Percentiles rank a stretch among this genome's conserved stretches.
Conservation (phyloP, 495 filamentous ascomycete species). For the Penicillium coffeae region DNA sequence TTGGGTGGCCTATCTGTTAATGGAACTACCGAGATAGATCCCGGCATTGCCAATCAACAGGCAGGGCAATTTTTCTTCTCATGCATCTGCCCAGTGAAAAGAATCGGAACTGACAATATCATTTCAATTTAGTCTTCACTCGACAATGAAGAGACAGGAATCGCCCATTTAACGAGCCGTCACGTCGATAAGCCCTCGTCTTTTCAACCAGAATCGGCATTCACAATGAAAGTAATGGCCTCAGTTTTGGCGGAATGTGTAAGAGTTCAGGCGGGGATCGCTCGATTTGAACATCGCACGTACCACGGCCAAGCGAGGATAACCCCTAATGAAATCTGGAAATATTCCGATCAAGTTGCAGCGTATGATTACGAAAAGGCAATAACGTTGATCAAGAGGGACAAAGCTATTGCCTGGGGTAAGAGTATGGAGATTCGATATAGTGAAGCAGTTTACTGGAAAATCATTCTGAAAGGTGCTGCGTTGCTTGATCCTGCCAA, state of each 20-base stretch:
- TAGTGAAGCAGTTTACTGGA: constrained; percentile 17
- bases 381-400: constrained; percentile 7
- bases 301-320: constrained; percentile 3
- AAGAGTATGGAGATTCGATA: constrained; percentile 12
- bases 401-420: constrained; percentile 10
- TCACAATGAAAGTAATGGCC: constrained; percentile 2
- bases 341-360: constrained; percentile 6
- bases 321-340: constrained; percentile 6
- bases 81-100: no score
- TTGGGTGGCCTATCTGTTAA: not conserved
- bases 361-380: constrained; percentile 11
- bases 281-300: constrained; percentile 6
- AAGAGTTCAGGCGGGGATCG: constrained; percentile 7
- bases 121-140: no score
- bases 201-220: constrained; percentile 4
- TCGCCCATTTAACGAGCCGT: not conserved
- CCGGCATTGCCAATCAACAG: not conserved
- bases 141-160: not conserved
- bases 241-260: constrained; percentile 7
- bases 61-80: no score
- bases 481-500: constrained; percentile 13
- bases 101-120: no score
- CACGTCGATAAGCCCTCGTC: not conserved
- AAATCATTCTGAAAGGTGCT: constrained; percentile 18
- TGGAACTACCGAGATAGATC: not conserved